Base-by-base conservation (phyloP, 2,329 filamentous ascomycete species). In the Fusarium coffeatum region DNA sequence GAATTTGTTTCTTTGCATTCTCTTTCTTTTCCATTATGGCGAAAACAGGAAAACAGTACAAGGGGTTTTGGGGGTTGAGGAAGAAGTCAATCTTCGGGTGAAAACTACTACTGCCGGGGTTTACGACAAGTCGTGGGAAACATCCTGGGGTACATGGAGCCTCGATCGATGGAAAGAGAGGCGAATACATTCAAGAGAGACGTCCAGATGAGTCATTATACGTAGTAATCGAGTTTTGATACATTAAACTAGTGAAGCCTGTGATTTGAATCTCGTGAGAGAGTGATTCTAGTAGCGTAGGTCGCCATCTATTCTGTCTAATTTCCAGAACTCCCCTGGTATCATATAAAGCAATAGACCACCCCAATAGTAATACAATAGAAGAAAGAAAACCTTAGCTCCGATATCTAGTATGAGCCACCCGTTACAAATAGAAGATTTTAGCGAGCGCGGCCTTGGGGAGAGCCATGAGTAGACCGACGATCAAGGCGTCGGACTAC, bases 401-500 rank as follows among this genome's bases (percentile, higher is more conserved):
- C 37, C 6, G 8, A 10, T 9, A 22, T 15, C 10, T 10, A 34
- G 27, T 8, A 18, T 28, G 32, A 22, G 13, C 10, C 28, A 22
- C 7, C 12, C 42, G 8, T 20, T 53, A 12, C 10, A 34, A 48
- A 34, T n/a, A 28, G 10, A 49, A 59, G 15, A 8, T 16, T 3
- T 50, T 48, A 71, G n/a, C 47, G 41, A 16, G 55, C 57, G n/a
- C 58, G 54, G 45, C 54, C 57, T 23, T 68, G 45, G 8, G 57
- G 49, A n/a, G 70, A 54, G 54, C 64, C 55, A 41, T 53, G 70
- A 25, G 51, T 64, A n/a, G 66, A 50, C 53, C 69, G 71, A 27
- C 78, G 74, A 60, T 83, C 81, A 7, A 83, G 64, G 25, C 80
- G 77, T 59, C 77, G 77, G 34, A 93, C 88, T 11, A 97, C 92